Percentiles rank a stretch among this genome's conserved stretches.
These are phyloP conservation scores for Candida boleticola DNA, from an alignment of 805 yeast species.

Conservation along the genomic window DNA sequence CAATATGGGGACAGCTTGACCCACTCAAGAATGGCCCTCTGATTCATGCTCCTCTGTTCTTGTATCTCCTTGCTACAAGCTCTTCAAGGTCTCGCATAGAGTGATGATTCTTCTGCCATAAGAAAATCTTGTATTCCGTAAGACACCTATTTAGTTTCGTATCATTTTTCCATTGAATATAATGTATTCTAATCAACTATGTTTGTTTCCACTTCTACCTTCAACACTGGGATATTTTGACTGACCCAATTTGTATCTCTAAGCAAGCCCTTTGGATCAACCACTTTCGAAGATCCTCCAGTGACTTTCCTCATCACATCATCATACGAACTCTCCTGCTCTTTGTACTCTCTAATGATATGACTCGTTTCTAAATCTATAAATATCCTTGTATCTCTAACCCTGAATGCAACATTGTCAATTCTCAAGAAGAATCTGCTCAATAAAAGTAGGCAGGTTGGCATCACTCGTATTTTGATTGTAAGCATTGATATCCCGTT, in stretches of 20 bases:
- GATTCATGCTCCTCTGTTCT: no score
- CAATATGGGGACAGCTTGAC: no score
- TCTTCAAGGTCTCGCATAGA: no score
- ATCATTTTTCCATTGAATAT: no score
- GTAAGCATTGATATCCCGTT: constrained; percentile 83
- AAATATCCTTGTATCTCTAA: constrained; percentile 81
- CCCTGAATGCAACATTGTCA: constrained; percentile 82
- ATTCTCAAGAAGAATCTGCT: constrained; percentile 82
- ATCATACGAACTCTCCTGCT: constrained; percentile 44
- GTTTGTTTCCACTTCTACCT: constrained; percentile 28
- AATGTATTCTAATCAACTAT: constrained; percentile 3
- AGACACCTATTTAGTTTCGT: no score
- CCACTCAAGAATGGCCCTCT: no score
- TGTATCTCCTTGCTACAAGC: no score
- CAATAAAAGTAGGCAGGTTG: constrained; percentile 67
- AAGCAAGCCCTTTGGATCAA: constrained; percentile 46
- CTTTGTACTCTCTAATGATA: constrained; percentile 75
- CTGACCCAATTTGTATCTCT: constrained; percentile 76
- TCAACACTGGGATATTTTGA: constrained; percentile 54
- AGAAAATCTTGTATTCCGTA: no score
- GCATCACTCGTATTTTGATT: constrained; percentile 87
- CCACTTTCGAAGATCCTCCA: constrained; percentile 17
- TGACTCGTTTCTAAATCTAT: constrained; percentile 67
- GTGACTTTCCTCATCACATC: constrained; percentile 26
- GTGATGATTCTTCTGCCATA: no score